phyloP scores from a whole-genome alignment of 2,329 filamentous ascomycete genomes.

The Plenodomus biglobosus region DNA sequence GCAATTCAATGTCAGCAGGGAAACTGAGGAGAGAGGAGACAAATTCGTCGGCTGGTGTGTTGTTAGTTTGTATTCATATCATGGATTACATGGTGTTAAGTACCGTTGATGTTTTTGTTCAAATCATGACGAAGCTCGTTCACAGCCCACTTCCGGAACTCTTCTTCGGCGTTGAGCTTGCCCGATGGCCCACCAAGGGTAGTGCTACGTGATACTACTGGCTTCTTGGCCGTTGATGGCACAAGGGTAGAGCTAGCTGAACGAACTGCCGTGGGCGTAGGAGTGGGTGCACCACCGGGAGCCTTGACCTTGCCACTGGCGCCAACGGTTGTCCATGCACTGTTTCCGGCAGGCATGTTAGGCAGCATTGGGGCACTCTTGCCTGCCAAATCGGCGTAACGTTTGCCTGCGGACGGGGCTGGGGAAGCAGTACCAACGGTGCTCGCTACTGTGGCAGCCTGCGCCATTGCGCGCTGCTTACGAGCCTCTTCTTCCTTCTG shows the following conservation, averaged over 20 bases:
- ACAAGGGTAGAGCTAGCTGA: constrained; percentile 51
- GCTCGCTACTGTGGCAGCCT: constrained; percentile 51
- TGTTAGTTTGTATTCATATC: constrained; percentile 17
- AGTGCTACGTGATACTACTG: constrained; percentile 54
- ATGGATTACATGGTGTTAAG: constrained; percentile 23
- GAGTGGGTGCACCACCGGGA: constrained; percentile 62
- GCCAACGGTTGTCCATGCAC: constrained; percentile 92
- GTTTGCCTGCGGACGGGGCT: constrained; percentile 64
- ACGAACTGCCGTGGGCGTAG: constrained; percentile 50
- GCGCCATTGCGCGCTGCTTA: constrained; percentile 71
- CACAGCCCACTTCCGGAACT: constrained; percentile 92
- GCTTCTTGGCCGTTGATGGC: constrained; percentile 53
- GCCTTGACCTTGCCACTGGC: constrained; percentile 89
- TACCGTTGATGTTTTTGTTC: constrained; percentile 68
- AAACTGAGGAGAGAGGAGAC: constrained; percentile 73
- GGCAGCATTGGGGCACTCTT: constrained; percentile 61
- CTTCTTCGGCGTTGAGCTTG: constrained; percentile 72
- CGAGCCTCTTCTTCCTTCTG: constrained; percentile 92
- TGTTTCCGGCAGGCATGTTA: constrained; percentile 48
- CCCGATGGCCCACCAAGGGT: constrained; percentile 49
- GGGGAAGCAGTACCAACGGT: constrained; percentile 50
- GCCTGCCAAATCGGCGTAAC: constrained; percentile 90
- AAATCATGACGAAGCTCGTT: constrained; percentile 75
- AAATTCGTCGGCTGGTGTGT: constrained; percentile 70
- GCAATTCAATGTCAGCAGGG: constrained; percentile 75